These are phyloP conservation scores for Chalciporus sphaerocephalus DNA, from an alignment of 768 basidiomycete species.

Conservation along the genomic window DNA sequence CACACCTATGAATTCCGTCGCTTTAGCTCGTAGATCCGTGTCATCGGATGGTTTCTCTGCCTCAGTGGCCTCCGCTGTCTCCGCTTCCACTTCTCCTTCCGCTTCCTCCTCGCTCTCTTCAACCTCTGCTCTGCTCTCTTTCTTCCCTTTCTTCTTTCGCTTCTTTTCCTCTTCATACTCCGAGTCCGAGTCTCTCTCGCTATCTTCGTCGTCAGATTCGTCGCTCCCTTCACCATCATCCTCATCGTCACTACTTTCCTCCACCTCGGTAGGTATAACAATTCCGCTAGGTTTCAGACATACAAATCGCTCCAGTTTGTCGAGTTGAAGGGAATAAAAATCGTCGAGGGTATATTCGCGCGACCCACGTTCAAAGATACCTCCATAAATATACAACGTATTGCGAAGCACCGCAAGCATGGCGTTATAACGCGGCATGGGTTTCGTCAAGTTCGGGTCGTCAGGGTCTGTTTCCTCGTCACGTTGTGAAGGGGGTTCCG, in stretches of 20 bases:
- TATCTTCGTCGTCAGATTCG: conserved; percentile 50
- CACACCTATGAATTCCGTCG: conserved; percentile 59
- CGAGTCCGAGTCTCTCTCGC: conserved; percentile 1
- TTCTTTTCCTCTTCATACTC: conserved; percentile 13
- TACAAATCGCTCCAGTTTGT: conserved; percentile 75
- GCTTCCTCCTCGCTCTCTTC: conserved; percentile 31
- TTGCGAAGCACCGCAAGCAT: conserved; percentile 85
- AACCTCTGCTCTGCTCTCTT: conserved; percentile 17
- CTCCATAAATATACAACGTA: conserved; percentile 86
- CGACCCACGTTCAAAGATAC: conserved; percentile 78
- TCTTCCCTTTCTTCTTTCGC: not conserved
- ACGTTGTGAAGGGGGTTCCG: not conserved
- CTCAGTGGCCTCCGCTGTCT: conserved; percentile 17
- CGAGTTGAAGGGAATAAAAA: conserved; percentile 74
- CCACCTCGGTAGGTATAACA: conserved; percentile 57
- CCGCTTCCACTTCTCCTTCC: conserved; percentile 21
- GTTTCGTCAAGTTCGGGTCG: conserved; percentile 61
- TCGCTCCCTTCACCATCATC: conserved; percentile 56
- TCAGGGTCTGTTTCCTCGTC: conserved; percentile 48
- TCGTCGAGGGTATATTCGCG: conserved; percentile 89
- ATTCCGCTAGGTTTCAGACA: conserved; percentile 69
- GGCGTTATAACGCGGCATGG: conserved; percentile 76
- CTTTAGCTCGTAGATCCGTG: conserved; percentile 41
- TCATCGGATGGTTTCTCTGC: not conserved
- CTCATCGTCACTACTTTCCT: conserved; percentile 58